Base-by-base conservation (phyloP, 768 basidiomycete genomes). In the Rhizopogon vinicolor region DNA sequence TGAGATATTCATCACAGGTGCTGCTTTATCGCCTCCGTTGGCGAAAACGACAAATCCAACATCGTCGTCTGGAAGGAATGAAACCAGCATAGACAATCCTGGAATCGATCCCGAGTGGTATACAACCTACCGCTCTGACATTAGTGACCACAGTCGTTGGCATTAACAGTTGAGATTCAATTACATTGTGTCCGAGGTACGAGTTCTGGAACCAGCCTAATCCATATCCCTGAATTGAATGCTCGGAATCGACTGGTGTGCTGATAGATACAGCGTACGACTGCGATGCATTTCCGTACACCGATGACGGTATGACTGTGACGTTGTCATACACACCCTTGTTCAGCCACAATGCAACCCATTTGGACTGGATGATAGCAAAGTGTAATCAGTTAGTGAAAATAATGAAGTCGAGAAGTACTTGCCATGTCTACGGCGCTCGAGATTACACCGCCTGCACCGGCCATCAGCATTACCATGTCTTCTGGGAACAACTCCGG, bases 371-470 rank as follows among this genome's bases (percentile, higher is more conserved):
- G 13, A 49, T 5, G 31, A 33, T 7, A 41, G 40, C 33, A 16
- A 12, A 9, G 14, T 57, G 7, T 5, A n/a, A 7, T 44, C 52
- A 37, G 28, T 5, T 12, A 25, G 28, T 44, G 6, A 3, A n/a
- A 39, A 35, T 9, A 28, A 29, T 0, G n/a, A 10, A 29, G 3
- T 8, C 31, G 29, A n/a, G n/a, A 40, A 14, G 16, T 14, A 59
- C 74, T 12, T 31, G 74, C 79, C 72, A 81, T 68, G 37, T 80
- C 78, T 16, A 69, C 54, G 0, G 67, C 68, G 29, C 58, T 76
- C 28, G 78, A 75, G 31, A 78, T 75, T 16, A 80, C 41, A 0
- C 77, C 79, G 2, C 74, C 76, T 0, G 77, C 56, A 5, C 77
- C 78, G 3, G 75, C 72, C 13, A 62, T 58, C 13, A 68, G 29